These are phyloP conservation scores for Termitomyces sp. DNA, from an alignment of 1,284 basidiomycete genomes.

Conservation along the genomic window DNA sequence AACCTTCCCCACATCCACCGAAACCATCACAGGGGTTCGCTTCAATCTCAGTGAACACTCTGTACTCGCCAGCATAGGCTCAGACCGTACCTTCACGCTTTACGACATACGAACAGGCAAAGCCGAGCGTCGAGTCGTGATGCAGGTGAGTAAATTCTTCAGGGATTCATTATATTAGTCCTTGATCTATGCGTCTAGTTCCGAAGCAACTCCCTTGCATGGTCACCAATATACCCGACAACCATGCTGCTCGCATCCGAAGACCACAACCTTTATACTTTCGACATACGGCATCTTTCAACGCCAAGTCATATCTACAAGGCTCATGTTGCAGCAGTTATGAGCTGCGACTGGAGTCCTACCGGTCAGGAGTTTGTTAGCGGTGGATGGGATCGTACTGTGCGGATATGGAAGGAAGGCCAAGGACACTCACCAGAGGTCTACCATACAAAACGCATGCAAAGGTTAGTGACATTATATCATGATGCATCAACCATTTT, in stretches of 20 bases:
- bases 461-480: constrained; percentile 53
- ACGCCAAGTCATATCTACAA: constrained; percentile 94
- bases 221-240: constrained; percentile 96
- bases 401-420: constrained; percentile 91
- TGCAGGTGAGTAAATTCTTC: constrained; percentile 54
- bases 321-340: constrained; percentile 94
- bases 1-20: constrained; percentile 78
- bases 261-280: constrained; percentile 98
- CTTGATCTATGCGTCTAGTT: constrained; percentile 41
- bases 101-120: constrained; percentile 97
- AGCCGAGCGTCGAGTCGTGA: constrained; percentile 85
- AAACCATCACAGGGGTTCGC: constrained; percentile 82
- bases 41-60: constrained; percentile 95
- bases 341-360: constrained; percentile 90
- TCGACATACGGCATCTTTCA: constrained; percentile 86
- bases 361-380: constrained; percentile 96
- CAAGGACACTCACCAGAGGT: constrained; percentile 82
- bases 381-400: constrained; percentile 93
- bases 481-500: neutral
- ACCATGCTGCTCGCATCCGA: constrained; percentile 90
- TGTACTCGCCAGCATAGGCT: constrained; percentile 89
- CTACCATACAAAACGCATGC: constrained; percentile 99
- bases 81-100: constrained; percentile 91
- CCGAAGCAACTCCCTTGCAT: constrained; percentile 84
- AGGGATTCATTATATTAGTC: neutral